Base-by-base conservation (phyloP, 148 eudicot genomes). In the Agrostemma githago region DNA sequence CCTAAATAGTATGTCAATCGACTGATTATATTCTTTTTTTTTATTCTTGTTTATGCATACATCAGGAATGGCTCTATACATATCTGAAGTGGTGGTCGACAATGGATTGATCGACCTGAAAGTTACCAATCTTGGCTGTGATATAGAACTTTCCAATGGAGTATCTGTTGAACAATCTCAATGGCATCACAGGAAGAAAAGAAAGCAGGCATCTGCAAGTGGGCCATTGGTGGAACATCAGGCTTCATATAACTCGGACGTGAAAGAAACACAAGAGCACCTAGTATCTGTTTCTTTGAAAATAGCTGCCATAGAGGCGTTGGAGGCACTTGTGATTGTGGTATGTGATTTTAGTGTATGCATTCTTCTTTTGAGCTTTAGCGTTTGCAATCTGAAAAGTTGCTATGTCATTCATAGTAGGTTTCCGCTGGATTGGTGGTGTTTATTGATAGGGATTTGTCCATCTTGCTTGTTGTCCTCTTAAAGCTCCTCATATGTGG, bases 281-380 rank as follows among this genome's bases (percentile, higher is more conserved):
- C 66, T 61, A 66, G 69, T 81, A 20, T 84, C 86, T 69, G 60
- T 88, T 42, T 71, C 95, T 19, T 77, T 89, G 48, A 87, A 88
- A 80, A 86, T 87, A 68, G 97, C 97, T 77, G 97, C 96, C 46
- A 59, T 91, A 8, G 87, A 89, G 77, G 82, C 90, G 20, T 74
- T 94, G 74, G 93, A 94, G 78, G 86, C 96, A 74, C 93, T 94
- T 80, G 78, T 94, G 9, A 83, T 80, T 43, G 91, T 92, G 93
- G 98, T 94, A 88, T 53, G 88, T 79, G 62, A 9, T 51, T 10
- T 51, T 11, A 10, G 14, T 59, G 8, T 43, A 65, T 56, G 5
- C 17, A 15, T 1, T 43, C 0, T 71, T 26, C 6, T 66, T 34
- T 8, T 14, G 59, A 21, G 46, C 69, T 40, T 66, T 48, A 54